Percentiles rank a stretch among this genome's conserved stretches.
phyloP scores from a whole-genome alignment of 73 alveolate species.

The Blepharisma japonicum region DNA sequence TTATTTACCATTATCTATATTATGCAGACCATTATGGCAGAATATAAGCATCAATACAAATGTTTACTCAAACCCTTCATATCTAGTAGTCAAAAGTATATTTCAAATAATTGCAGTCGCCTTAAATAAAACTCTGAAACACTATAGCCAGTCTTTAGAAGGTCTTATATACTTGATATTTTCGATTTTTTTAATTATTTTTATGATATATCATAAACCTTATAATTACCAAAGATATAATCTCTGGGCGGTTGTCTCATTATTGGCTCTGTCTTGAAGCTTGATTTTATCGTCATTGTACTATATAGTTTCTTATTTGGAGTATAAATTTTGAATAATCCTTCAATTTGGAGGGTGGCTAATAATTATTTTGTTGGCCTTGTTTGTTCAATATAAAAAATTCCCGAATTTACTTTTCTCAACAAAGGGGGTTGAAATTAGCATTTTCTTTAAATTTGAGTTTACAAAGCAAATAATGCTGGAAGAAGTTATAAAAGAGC shows the following conservation, averaged over 20 bases:
- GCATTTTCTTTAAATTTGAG: too few species aligned
- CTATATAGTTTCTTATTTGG: too few species aligned
- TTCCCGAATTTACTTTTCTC: too few species aligned
- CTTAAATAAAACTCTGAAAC: background rate
- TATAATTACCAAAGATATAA: background rate
- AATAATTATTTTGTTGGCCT: too few species aligned
- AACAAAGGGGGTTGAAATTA: too few species aligned
- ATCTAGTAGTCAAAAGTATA: background rate
- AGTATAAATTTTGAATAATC: too few species aligned
- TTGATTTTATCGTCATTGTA: too few species aligned
- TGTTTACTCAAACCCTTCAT: background rate
- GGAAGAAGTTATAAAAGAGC: too few species aligned
- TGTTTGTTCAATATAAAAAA: too few species aligned
- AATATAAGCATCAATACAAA: background rate
- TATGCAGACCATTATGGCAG: slow-evolving; percentile 20
- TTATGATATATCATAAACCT: background rate
- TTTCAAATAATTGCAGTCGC: slow-evolving; percentile 3
- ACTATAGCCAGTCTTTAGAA: background rate
- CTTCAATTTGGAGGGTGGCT: too few species aligned
- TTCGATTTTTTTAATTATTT: background rate
- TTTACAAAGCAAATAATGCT: too few species aligned
- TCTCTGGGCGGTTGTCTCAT: background rate
- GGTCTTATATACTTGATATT: background rate
- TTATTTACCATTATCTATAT: slow-evolving; percentile 3
- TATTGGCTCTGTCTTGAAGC: too few species aligned